Evolutionary conservation across 768 basidiomycete species (phyloP), one percentile per base, ranked within the genome.

Genomic region (Galerina marginata): DNA sequence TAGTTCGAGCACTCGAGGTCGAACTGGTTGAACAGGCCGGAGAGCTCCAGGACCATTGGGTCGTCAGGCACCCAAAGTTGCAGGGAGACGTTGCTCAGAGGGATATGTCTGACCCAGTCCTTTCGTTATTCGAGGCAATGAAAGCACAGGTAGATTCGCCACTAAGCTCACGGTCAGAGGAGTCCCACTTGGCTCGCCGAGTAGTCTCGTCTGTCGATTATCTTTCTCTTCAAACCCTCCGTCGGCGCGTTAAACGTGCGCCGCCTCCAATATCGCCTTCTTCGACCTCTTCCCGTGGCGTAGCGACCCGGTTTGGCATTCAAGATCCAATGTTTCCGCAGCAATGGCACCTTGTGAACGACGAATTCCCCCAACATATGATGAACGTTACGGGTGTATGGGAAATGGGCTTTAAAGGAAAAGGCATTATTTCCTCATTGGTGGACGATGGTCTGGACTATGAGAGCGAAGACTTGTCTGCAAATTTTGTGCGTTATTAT

Each of bases 391-490:
- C 94, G 0, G 82, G 85, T 10, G 79, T 97, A 0, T 99, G 97
- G 97, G 92, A 91, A 33, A 84, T 90, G 77, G 96, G 94, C 3
- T 82, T 95, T 64, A 94, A 90, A 0, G 97, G 97, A 1, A 81
- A 87, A 66, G 96, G 93, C 6, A 80, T 98, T 29, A 89, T 93
- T 43, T 84, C 93, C 3, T 93, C 94, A 9, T 80, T 99, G 46
- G 89, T 99, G 23, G 97, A 99, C 71, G 97, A 99, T 71, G 97
- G 97, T 1, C 74, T 99, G 63, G 97, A 99, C 72, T 93, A 95
- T 74, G 85, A 86, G 48, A 92, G 88, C 67, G 86, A 88, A 51
- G 97, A 99, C 74, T 81, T 99, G 44, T 85, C 87, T 33, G 88
- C 81, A 39, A 99, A 99, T 75, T 99, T 98, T 74, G 97, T 99